phyloP scores from a whole-genome alignment of 106 monocot species.

The Posidonia australis region DNA sequence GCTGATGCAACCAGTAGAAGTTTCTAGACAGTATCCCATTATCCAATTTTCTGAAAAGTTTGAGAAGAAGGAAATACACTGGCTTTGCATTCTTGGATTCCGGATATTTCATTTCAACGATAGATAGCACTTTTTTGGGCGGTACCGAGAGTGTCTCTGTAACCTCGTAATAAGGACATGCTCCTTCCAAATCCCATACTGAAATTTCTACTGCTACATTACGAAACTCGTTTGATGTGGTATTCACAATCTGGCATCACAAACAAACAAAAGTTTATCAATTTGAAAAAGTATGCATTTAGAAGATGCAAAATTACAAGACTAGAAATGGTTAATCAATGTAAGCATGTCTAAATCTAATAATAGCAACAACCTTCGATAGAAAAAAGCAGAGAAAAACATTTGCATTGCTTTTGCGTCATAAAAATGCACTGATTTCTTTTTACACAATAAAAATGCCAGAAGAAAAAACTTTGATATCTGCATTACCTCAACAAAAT shows the following conservation, averaged over 20 bases:
- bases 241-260: slow-evolving; percentile 68
- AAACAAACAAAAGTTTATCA: neutral
- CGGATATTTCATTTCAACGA: slow-evolving; percentile 66
- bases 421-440: no score
- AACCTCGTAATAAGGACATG: slow-evolving; percentile 64
- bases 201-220: slow-evolving; percentile 71
- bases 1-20: slow-evolving; percentile 88
- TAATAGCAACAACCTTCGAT: no score
- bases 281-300: no score
- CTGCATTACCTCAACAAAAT: slow-evolving; percentile 64
- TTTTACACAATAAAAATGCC: neutral
- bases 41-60: slow-evolving; percentile 62
- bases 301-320: neutral
- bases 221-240: slow-evolving; percentile 54
- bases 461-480: neutral
- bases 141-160: slow-evolving; percentile 48
- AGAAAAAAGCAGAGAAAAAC: neutral
- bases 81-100: slow-evolving; percentile 55
- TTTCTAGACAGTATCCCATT: slow-evolving; percentile 63
- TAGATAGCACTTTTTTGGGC: slow-evolving; percentile 47
- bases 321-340: neutral
- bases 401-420: no score
- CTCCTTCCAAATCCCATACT: slow-evolving; percentile 82
- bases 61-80: slow-evolving; percentile 90
- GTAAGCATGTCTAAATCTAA: no score